Evolutionary conservation across 306 rosid species (phyloP), one percentile per base, ranked within the genome.

Genomic region (Pterocarpus macrocarpus): DNA sequence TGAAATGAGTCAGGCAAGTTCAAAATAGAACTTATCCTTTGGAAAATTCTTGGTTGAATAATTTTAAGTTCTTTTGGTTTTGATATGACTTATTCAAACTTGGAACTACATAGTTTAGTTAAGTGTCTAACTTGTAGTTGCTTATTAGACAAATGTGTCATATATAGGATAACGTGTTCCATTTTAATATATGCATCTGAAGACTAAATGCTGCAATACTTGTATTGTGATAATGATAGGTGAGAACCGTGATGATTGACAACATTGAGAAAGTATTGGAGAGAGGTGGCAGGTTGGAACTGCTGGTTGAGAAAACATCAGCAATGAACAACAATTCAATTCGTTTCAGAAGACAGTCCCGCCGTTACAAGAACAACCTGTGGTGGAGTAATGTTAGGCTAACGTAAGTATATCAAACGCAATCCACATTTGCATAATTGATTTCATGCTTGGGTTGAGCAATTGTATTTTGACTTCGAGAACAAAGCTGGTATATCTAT

Each of bases 361-460:
- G 93, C 17, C 97, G 99, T 39, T 95, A 88, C 80, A 80, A 88
- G 76, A 90, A 80, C 76, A 89, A 92, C 2, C 71, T 93, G 13
- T 95, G 99, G 97, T 95, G 99, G 99, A 91, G 91, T 64, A 95
- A 95, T 66, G 90, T 89, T 79, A 91, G 94, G 87, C 90, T 95
- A 67, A 87, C 84, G 99, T 95, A 91, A 75, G 97, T 72, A 75
- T 7, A 64, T 55, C 35, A 47, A 57, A 50, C 39, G 7, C 49
- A 38, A 55, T 43, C n/a, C 68, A 62, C 1, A 32, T 57, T 16
- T 65, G 16, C 41, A 45, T 70, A 59, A 44, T 70, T 35, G 43
- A 32, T 81, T 73, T 15, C 66, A 71, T 44, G 57, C 56, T 15
- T 59, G 5, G n/a, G 50, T 44, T 75, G 49, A 22, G 28, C 28